Conservation (phyloP, 192 early-diverging fungal genomes). For the Linderina pennispora region DNA sequence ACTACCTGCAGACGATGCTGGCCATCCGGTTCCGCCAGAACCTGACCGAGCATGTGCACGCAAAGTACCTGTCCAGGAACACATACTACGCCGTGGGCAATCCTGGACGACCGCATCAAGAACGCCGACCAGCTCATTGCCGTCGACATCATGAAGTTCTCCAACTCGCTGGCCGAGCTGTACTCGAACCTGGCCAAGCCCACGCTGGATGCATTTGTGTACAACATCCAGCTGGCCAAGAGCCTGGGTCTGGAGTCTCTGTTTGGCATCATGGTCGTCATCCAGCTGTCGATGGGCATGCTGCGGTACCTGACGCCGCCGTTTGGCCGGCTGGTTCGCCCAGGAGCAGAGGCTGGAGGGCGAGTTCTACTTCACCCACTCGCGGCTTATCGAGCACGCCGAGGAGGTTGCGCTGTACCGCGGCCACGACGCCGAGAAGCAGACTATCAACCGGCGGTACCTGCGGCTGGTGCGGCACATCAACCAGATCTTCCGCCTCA, state of each 20-base stretch:
- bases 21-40: constrained; percentile 76
- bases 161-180: constrained; percentile 74
- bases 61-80: constrained; percentile 80
- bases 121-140: constrained; percentile 87
- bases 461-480: constrained; percentile 78
- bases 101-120: constrained; percentile 88
- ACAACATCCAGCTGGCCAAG: constrained; percentile 79
- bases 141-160: constrained; percentile 89
- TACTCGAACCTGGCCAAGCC: constrained; percentile 97
- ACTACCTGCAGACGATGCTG: constrained; percentile 69
- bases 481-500: constrained; percentile 75
- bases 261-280: constrained; percentile 72
- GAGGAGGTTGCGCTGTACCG: constrained; percentile 93
- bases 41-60: constrained; percentile 84
- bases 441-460: constrained; percentile 73
- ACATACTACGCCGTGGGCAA: constrained; percentile 93
- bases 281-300: constrained; percentile 71
- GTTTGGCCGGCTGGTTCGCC: constrained; percentile 91
- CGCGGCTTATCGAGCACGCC: constrained; percentile 89
- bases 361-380: constrained; percentile 92
- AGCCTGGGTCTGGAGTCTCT: constrained; percentile 83
- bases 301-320: constrained; percentile 86
- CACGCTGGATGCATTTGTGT: constrained; percentile 87
- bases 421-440: constrained; percentile 79
- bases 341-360: constrained; percentile 89